These are phyloP conservation scores for Daldinia bambusicola DNA, from an alignment of 495 filamentous ascomycete species.

Conservation along the genomic window DNA sequence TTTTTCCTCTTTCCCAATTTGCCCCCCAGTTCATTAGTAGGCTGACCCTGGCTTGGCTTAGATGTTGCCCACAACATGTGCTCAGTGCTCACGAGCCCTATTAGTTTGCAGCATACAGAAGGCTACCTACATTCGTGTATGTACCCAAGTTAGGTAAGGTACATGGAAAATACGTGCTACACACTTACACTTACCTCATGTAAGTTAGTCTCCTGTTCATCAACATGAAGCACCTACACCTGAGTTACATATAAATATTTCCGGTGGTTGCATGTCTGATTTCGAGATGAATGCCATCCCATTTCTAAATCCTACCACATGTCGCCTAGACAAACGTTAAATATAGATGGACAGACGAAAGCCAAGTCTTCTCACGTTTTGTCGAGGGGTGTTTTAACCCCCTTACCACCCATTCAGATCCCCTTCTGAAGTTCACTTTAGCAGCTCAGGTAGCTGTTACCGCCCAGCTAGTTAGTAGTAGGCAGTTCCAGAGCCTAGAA, in stretches of 20 bases:
- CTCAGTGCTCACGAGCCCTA: background rate
- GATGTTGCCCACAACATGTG: background rate
- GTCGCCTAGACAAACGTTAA: conserved; percentile 3
- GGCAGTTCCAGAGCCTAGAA: conserved; percentile 25
- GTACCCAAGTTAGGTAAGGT: background rate
- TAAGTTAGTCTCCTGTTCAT: conserved; percentile 17
- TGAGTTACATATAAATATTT: conserved; percentile 20
- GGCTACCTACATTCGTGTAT: too few species aligned
- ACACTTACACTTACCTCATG: too few species aligned
- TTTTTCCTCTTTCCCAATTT: conserved; percentile 7
- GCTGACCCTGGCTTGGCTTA: background rate
- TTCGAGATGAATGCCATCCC: conserved; percentile 9
- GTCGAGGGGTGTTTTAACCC: background rate
- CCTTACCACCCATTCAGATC: conserved; percentile 6
- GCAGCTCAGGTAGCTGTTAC: background rate
- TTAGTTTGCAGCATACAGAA: background rate
- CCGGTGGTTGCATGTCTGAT: conserved; percentile 11
- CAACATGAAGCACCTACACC: conserved; percentile 30
- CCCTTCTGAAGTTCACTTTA: conserved; percentile 1
- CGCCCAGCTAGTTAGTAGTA: conserved; percentile 7
- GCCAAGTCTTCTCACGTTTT: conserved; percentile 18
- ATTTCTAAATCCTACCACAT: conserved; percentile 7
- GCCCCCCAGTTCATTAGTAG: background rate
- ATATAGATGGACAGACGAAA: conserved; percentile 11
- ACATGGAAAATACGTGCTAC: background rate